Conservation (phyloP, 139 green algal genomes). For the Chlorella sp. region DNA sequence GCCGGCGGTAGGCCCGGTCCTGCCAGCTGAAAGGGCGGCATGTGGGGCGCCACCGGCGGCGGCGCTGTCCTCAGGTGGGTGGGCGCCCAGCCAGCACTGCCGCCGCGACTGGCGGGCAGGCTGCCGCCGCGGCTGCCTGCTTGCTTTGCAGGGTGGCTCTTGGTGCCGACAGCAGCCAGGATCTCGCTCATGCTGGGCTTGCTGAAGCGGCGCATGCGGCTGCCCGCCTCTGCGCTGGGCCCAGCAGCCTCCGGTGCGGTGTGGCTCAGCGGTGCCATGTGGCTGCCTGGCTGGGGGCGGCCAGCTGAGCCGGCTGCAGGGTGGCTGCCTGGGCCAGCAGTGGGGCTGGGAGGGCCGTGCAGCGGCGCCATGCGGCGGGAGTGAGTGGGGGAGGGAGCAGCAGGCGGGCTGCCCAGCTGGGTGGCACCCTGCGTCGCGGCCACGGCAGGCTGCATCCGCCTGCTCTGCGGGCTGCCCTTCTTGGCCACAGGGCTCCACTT, state of each 20-base stretch:
- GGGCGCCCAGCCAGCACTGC: neutral
- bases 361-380: constrained; percentile 9
- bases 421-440: neutral
- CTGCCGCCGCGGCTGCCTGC: neutral
- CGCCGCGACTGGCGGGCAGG: neutral
- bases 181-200: constrained; percentile 25
- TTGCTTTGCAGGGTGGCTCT: too few species aligned
- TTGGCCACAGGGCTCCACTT: neutral
- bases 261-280: neutral
- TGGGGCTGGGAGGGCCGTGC: neutral
- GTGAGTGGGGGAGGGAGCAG: neutral
- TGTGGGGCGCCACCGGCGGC: neutral
- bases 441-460: neutral
- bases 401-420: neutral
- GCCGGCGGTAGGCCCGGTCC: neutral
- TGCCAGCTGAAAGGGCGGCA: neutral
- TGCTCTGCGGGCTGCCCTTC: neutral
- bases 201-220: constrained; percentile 1
- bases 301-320: neutral
- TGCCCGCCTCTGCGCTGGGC: neutral
- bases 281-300: neutral
- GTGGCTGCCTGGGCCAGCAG: neutral
- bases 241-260: neutral
- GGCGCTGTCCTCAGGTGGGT: neutral
- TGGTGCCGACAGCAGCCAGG: neutral